Conservation (phyloP, 1,139 yeast genomes). For the Nakaseomyces uthaithaninus region DNA sequence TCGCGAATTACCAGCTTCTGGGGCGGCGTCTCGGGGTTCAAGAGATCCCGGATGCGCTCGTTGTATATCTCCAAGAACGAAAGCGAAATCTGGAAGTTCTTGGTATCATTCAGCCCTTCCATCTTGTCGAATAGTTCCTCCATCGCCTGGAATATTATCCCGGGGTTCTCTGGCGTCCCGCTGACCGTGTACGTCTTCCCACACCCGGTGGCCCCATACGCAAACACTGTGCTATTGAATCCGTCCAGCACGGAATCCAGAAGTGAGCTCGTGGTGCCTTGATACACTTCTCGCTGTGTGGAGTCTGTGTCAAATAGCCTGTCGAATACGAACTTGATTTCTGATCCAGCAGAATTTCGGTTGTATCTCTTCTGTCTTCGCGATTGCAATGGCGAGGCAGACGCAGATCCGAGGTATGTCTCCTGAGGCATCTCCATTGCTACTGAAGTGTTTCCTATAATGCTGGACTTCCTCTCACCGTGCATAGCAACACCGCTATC, state of each 20-base stretch:
- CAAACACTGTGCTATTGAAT: constrained; percentile 84
- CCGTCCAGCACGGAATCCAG: constrained; percentile 75
- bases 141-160: constrained; percentile 73
- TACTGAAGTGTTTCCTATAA: not conserved
- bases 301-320: constrained; percentile 58
- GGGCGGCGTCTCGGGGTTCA: constrained; percentile 44
- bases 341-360: constrained; percentile 28
- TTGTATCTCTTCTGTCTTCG: constrained; percentile 16
- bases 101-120: constrained; percentile 46
- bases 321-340: constrained; percentile 79
- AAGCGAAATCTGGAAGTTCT: constrained; percentile 51
- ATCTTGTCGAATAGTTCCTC: constrained; percentile 61
- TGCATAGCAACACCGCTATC: too few species aligned
- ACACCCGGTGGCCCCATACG: constrained; percentile 97
- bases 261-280: constrained; percentile 59
- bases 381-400: constrained; percentile 10
- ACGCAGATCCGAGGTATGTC: constrained; percentile 1
- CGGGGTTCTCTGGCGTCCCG: constrained; percentile 69
- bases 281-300: constrained; percentile 60
- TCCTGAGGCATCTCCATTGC: not conserved
- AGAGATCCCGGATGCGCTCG: constrained; percentile 74
- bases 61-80: constrained; percentile 85
- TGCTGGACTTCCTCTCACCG: not conserved
- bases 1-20: constrained; percentile 55
- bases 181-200: constrained; percentile 93